Base-by-base conservation (phyloP, 1,284 basidiomycete genomes). In the Mycena sp. region DNA sequence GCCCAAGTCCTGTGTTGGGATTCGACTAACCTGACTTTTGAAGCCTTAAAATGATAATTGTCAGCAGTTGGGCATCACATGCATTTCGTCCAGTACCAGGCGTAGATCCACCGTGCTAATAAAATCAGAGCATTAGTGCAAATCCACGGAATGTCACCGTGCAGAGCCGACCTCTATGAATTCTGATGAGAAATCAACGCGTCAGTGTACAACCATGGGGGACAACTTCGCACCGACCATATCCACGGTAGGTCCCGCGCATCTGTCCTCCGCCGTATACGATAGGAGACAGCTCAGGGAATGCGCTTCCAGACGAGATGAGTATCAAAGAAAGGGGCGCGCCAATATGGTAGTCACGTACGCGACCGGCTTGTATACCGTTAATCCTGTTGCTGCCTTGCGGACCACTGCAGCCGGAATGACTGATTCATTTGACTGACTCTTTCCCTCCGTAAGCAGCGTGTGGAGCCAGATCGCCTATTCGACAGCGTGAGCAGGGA, bases 1-100 rank as follows among this genome's bases (percentile, higher is more conserved):
- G 16, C 71, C 72, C 21, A 69, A 21, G 28, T 69, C 63, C 25
- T 67, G 38, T 19, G 53, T 64, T 6, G 72, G 72, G 53, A 71
- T 67, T 14, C 72, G 68, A n/a, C 68, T 60, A 28, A 73, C 58
- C 44, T 69, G 67, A 23, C 62, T 64, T 28, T 54, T 52, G 59
- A 68, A 70, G 9, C 69, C 71, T 69, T 23, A 7, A 30, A 37
- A 21, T 14, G n/a, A 9, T 9, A 17, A 19, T 35, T 7, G 14
- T 7, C 7, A 9, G 14, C 7, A 35, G 14, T 26, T 26, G 49
- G 11, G 32, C n/a, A 6, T 44, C 21, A 51, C 5, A 30, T 30
- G 49, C 6, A 7, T 5, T 32, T 11, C 19, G 49, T 35, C 9
- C 32, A 35, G 9, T 44, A 62, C 60, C 64, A 6, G 23, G 35